Percentiles rank a stretch among this genome's conserved stretches.
Evolutionary conservation across 2,329 filamentous ascomycete species (phyloP).

Genomic region (Neophaeococcomyces aloes): DNA sequence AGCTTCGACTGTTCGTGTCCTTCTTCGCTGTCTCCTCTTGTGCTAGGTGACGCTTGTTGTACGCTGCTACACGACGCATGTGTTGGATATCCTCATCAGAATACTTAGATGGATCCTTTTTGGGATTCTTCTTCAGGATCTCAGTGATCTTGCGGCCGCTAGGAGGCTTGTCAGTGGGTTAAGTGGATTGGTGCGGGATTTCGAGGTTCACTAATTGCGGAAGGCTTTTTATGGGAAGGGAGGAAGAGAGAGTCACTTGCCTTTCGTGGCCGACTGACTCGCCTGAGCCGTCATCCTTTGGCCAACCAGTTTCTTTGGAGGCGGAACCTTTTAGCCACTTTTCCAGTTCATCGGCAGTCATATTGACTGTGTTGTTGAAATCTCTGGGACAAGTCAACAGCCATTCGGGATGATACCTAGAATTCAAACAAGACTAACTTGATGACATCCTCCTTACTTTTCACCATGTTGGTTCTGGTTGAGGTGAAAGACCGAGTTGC

Average conservation of each 20-base stretch:
- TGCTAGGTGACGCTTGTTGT: conserved; percentile 56
- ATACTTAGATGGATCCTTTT: conserved; percentile 48
- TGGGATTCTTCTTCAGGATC: conserved; percentile 52
- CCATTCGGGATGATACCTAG: too few relatives aligned
- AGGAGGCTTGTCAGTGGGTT: not conserved
- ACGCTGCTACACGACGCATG: conserved; percentile 54
- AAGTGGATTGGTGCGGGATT: not conserved
- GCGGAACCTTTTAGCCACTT: conserved; percentile 51
- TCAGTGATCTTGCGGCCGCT: conserved; percentile 54
- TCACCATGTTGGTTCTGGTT: conserved; percentile 34
- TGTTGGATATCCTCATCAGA: conserved; percentile 47
- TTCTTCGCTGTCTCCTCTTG: conserved; percentile 51
- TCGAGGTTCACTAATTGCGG: not conserved
- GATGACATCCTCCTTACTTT: conserved; percentile 42
- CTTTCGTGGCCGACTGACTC: conserved; percentile 55
- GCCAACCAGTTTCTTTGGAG: conserved; percentile 50
- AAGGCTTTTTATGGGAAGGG: not conserved
- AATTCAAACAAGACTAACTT: conserved; percentile 27
- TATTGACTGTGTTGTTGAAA: conserved; percentile 58
- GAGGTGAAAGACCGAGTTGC: not conserved
- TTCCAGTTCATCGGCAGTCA: conserved; percentile 51
- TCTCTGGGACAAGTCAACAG: conserved; percentile 33
- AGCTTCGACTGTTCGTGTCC: conserved; percentile 45
- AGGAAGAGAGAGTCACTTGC: conserved; percentile 22
- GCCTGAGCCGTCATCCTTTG: conserved; percentile 46